A percentile compares a stretch with the other conserved stretches of the same genome.
Evolutionary conservation across 768 basidiomycete species (phyloP).

Genomic region (Trametes punicea): DNA sequence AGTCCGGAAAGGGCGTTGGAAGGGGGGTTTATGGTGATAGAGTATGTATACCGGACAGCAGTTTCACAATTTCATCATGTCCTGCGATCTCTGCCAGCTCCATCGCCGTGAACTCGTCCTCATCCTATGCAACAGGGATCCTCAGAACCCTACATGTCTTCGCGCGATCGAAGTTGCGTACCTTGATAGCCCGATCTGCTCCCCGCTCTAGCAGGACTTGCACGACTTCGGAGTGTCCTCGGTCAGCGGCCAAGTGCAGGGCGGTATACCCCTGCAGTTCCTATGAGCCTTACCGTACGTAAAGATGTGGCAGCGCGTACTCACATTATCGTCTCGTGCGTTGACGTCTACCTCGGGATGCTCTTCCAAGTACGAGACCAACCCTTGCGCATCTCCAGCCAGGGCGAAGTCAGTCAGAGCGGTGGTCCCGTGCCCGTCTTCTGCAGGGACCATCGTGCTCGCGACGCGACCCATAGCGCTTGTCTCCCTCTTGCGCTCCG

Average conservation of each 20-base stretch:
- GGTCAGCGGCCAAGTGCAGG: slow-evolving; percentile 82
- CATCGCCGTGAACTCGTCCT: slow-evolving; percentile 58
- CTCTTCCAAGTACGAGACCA: slow-evolving; percentile 43
- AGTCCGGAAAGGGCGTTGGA: neutral
- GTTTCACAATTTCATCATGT: slow-evolving; percentile 48
- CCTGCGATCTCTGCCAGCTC: slow-evolving; percentile 60
- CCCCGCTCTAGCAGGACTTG: slow-evolving; percentile 58
- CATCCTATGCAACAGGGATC: slow-evolving; percentile 45
- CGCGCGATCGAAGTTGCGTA: slow-evolving; percentile 26
- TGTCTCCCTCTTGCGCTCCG: slow-evolving; percentile 19
- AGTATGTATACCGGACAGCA: slow-evolving; percentile 25
- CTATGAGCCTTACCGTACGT: neutral
- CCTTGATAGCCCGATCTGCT: slow-evolving; percentile 64
- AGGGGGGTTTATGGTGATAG: slow-evolving; percentile 2
- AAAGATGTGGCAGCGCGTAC: slow-evolving; percentile 24
- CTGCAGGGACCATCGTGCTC: slow-evolving; percentile 49
- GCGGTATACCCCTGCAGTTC: slow-evolving; percentile 76
- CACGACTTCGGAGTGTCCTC: slow-evolving; percentile 62
- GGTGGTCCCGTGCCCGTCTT: slow-evolving; percentile 33
- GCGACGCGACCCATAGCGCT: slow-evolving; percentile 60
- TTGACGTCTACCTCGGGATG: slow-evolving; percentile 51
- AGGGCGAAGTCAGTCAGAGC: slow-evolving; percentile 64
- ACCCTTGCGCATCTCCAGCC: slow-evolving; percentile 44
- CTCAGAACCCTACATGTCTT: neutral
- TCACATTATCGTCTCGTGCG: slow-evolving; percentile 68